Percentiles rank a stretch among this genome's conserved stretches.
Conservation (phyloP, 139 green algal species). For the Chlorokybus atmophyticus region DNA sequence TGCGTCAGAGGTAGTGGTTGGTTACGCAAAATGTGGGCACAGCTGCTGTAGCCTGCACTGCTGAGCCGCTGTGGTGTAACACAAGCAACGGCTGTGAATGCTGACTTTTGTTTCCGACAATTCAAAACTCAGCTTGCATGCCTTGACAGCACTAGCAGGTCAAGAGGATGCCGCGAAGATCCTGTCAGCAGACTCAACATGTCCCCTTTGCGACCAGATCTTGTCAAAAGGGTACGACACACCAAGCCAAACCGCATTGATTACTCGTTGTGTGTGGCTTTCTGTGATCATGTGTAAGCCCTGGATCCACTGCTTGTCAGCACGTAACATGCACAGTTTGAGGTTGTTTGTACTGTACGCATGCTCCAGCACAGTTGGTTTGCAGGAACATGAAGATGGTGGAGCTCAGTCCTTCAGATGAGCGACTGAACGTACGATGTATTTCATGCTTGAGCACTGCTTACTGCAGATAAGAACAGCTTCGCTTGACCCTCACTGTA, state of each 20-base stretch:
- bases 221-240: constrained; percentile 14
- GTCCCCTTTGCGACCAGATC: constrained; percentile 16
- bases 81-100: not conserved
- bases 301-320: not conserved
- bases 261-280: not conserved
- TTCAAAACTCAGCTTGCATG: constrained; percentile 1
- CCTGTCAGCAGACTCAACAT: constrained; percentile 11
- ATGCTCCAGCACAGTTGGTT: too few relatives aligned
- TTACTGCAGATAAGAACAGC: not conserved
- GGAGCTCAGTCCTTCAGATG: constrained; percentile 12
- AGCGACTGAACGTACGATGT: constrained; percentile 1
- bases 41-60: not conserved
- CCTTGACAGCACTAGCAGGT: too few relatives aligned
- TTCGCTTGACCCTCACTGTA: constrained; percentile 7
- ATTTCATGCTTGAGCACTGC: constrained; percentile 1
- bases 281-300: not conserved
- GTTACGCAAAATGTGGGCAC: not conserved
- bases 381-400: constrained; percentile 27
- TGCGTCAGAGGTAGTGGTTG: not conserved
- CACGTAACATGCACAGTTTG: not conserved
- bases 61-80: not conserved
- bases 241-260: not conserved
- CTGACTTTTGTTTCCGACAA: constrained; percentile 2
- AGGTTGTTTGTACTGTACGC: not conserved
- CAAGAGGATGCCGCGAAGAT: constrained; percentile 13